Evolutionary conservation across 768 basidiomycete species (phyloP).

Genomic region (Termitomyces sp.): DNA sequence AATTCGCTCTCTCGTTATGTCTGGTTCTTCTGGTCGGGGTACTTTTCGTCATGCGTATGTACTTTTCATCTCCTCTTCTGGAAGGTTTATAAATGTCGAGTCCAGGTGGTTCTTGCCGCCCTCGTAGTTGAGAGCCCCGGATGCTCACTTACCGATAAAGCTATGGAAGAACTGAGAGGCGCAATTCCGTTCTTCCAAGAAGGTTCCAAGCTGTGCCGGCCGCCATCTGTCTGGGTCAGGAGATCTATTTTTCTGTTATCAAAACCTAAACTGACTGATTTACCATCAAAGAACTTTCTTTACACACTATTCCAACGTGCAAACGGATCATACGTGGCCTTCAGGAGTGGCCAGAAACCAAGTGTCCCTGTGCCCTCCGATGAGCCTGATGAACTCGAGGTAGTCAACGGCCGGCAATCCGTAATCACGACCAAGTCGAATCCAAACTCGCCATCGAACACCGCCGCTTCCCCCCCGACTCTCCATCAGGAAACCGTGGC

Average conservation of each 20-base stretch:
- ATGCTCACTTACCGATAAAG: conserved; percentile 33
- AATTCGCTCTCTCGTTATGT: conserved; percentile 28
- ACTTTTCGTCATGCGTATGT: conserved; percentile 44
- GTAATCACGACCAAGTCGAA: conserved; percentile 26
- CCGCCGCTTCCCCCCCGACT: conserved; percentile 14
- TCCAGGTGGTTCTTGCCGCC: conserved; percentile 39
- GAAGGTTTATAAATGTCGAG: background rate
- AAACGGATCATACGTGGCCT: conserved; percentile 21
- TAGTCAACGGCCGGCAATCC: conserved; percentile 27
- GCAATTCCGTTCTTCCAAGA: conserved; percentile 36
- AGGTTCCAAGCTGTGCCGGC: conserved; percentile 32
- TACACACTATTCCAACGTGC: conserved; percentile 33
- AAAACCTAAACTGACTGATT: background rate
- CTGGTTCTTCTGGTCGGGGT: conserved; percentile 49
- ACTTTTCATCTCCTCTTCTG: background rate
- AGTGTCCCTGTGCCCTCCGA: background rate
- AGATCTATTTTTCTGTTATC: background rate
- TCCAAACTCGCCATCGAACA: conserved; percentile 22
- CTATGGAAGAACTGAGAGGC: conserved; percentile 31
- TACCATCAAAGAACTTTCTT: conserved; percentile 25
- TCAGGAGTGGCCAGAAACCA: conserved; percentile 18
- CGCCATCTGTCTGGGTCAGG: conserved; percentile 30
- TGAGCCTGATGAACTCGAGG: conserved; percentile 30
- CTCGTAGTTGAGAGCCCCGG: conserved; percentile 41
- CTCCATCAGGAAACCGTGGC: conserved; percentile 10